Evolutionary conservation across 116 monocot species (phyloP).

Genomic region (Cymodocea nodosa): DNA sequence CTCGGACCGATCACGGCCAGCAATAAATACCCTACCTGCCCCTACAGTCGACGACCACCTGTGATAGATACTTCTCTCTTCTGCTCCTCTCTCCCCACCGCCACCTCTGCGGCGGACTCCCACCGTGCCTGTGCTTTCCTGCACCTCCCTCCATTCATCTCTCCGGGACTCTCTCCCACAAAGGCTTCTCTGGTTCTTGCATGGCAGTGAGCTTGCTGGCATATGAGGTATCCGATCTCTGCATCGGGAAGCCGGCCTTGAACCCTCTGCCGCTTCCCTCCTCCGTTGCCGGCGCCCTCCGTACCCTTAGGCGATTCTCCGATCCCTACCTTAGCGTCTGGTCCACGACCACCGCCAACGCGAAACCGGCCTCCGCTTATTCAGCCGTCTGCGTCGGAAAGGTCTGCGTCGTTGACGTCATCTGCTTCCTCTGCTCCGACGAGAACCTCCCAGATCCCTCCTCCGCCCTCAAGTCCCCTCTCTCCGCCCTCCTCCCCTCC

Average conservation of each 20-base stretch:
- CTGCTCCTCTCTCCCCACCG: no score
- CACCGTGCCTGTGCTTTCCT: no score
- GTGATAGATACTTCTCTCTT: no score
- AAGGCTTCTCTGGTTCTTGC: slow-evolving; percentile 12
- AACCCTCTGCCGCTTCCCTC: slow-evolving; percentile 37
- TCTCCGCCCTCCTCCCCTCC: slow-evolving; percentile 6
- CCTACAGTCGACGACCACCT: no score
- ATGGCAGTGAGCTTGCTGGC: slow-evolving; percentile 72
- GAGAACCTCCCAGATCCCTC: not conserved
- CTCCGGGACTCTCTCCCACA: not conserved
- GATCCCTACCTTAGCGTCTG: slow-evolving; percentile 33
- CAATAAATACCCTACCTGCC: no score
- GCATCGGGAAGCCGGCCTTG: slow-evolving; percentile 86
- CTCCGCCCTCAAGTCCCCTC: slow-evolving; percentile 11
- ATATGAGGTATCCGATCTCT: slow-evolving; percentile 77
- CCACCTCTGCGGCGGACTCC: no score
- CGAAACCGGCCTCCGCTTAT: not conserved
- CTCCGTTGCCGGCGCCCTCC: slow-evolving; percentile 50
- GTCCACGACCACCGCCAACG: not conserved
- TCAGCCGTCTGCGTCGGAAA: slow-evolving; percentile 15
- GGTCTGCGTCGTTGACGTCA: slow-evolving; percentile 16
- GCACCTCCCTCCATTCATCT: not conserved
- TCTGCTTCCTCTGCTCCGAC: slow-evolving; percentile 22
- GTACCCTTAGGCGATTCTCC: slow-evolving; percentile 22
- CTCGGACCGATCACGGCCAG: no score